A percentile compares a stretch with the other conserved stretches of the same genome.
phyloP scores from a whole-genome alignment of 2,329 filamentous ascomycete genomes.

The Xylariaceae sp. region DNA sequence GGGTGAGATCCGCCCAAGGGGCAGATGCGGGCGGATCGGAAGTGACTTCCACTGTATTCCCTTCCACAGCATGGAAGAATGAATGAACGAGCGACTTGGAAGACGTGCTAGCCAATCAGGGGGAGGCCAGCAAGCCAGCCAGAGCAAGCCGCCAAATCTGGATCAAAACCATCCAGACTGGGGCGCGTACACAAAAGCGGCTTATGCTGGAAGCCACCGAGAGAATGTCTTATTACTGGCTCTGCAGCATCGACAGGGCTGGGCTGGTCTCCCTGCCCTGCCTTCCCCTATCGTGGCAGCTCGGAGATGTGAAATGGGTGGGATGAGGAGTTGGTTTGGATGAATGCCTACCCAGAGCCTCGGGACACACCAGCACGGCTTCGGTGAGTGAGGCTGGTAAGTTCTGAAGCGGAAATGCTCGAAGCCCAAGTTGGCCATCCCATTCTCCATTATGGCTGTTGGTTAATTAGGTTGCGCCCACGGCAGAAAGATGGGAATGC shows the following conservation, averaged over 20 bases:
- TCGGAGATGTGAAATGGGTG: conserved; percentile 1
- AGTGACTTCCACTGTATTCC: conserved; percentile 9
- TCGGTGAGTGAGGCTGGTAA: no score
- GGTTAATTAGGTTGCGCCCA: no score
- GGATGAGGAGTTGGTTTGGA: no score
- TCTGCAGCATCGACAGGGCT: conserved; percentile 6
- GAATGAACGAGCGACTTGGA: conserved; percentile 10
- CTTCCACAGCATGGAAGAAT: no score
- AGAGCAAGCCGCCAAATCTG: conserved; percentile 8
- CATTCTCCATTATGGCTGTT: no score
- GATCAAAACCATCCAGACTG: conserved; percentile 6
- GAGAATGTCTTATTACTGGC: conserved; percentile 11
- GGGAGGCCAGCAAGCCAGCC: background rate
- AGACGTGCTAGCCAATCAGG: conserved; percentile 12
- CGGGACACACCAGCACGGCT: no score
- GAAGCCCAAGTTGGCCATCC: no score
- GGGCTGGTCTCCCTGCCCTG: conserved; percentile 3
- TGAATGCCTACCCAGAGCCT: no score
- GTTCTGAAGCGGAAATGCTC: no score
- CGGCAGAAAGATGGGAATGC: no score
- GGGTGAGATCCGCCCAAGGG: conserved; percentile 6
- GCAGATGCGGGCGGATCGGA: conserved; percentile 16
- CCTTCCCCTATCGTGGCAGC: conserved; percentile 1
- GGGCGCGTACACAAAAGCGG: conserved; percentile 10
- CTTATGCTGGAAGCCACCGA: conserved; percentile 12